Evolutionary conservation across 2,329 filamentous ascomycete species (phyloP), one percentile per base, ranked within the genome.

Genomic region (Sclerotinia trifoliorum): DNA sequence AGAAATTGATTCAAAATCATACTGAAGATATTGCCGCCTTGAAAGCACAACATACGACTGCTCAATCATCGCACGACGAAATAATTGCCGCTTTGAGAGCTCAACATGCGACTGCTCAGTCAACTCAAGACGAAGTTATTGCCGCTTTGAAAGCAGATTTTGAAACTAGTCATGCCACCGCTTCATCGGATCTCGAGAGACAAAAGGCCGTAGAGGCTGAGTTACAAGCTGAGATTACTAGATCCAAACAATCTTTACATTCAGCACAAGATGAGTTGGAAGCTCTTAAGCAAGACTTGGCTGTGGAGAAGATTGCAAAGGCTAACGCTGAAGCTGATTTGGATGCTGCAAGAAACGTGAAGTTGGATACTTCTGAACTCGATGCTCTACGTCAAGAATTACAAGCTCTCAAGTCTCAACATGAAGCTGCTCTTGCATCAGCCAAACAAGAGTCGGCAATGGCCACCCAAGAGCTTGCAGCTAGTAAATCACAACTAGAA

Each of bases 331-430:
- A 77, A 77, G 86, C 86, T 26, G 86, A 88, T 63, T 81, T 89
- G 21, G 87, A 90, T 70, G 85, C 85, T 10, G 78, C 80, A 56
- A 84, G 82, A 78, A 87, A 80, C 74, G 81, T 81, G 73, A 87
- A 84, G 76, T 80, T 84, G 8, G 86, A 88, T 74, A 86, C 83
- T 48, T 74, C 82, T 0, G 86, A 82, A 74, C 77, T 80, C 2
- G 86, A 89, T 73, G 80, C 79, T 2, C 79, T 88, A 46, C 82
- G 80, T 70, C 78, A 79, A 42, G 81, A 88, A 73, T 77, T 89
- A 32, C 80, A 81, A 24, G 75, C 79, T 21, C 73, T 84, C 65
- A 83, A 83, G 75, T 80, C 82, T 70, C 75, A 80, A 24, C 81
- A 84, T 63, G 80, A 83, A 65, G 80, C 81, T 48, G 79, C 80